phyloP scores from a whole-genome alignment of 2,329 filamentous ascomycete species.

The Pseudogymnoascus sp. region DNA sequence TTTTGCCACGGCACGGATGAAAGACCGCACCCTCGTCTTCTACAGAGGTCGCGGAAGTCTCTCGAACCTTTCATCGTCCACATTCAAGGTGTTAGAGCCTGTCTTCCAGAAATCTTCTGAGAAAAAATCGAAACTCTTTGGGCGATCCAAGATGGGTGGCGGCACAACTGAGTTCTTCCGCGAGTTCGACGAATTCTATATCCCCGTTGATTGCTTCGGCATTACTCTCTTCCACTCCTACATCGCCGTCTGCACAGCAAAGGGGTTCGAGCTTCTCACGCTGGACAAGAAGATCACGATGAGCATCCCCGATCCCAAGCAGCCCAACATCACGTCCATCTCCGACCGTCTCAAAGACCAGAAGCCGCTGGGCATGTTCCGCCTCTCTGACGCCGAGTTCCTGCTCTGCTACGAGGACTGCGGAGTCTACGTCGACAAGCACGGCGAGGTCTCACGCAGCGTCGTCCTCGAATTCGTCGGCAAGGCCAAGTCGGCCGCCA shows the following conservation, averaged over 20 bases:
- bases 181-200: conserved; percentile 98
- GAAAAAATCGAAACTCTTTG: conserved; percentile 64
- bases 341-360: conserved; percentile 75
- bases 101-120: conserved; percentile 89
- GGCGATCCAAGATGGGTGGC: conserved; percentile 41
- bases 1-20: conserved; percentile 94
- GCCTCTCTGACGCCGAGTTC: conserved; percentile 86
- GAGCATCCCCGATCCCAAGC: conserved; percentile 81
- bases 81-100: conserved; percentile 93
- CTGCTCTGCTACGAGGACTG: conserved; percentile 91
- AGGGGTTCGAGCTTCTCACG: conserved; percentile 91
- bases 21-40: conserved; percentile 87
- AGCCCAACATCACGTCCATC: conserved; percentile 74
- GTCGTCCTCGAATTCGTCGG: conserved; percentile 99
- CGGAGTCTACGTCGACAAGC: conserved; percentile 95
- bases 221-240: conserved; percentile 95
- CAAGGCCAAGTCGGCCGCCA: conserved; percentile 74
- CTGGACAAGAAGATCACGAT: conserved; percentile 95
- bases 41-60: conserved; percentile 95
- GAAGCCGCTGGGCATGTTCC: conserved; percentile 90
- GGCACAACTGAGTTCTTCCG: conserved; percentile 91
- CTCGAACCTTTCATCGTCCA: conserved; percentile 53
- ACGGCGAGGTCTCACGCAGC: conserved; percentile 86
- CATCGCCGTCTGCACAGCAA: conserved; percentile 81
- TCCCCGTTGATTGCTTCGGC: conserved; percentile 87